A percentile compares a stretch with the other conserved stretches of the same genome.
phyloP scores from a whole-genome alignment of 192 early-diverging fungal species.

The Backusella tarrabulga region DNA sequence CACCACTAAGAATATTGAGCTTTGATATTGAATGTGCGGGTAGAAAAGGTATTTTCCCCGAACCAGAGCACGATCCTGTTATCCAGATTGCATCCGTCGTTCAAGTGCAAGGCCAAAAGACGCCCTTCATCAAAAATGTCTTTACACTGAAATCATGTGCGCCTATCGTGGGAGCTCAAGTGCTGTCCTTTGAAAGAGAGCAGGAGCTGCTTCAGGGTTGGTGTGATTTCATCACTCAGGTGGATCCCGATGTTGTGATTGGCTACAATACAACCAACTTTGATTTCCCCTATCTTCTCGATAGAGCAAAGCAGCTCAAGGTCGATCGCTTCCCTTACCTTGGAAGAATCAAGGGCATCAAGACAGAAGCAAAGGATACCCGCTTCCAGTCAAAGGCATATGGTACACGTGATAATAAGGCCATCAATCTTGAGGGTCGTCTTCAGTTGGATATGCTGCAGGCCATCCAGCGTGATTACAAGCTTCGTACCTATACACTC shows the following conservation, averaged over 20 bases:
- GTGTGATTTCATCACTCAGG: slow-evolving; percentile 82
- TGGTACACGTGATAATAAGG: slow-evolving; percentile 90
- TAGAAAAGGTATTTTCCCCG: slow-evolving; percentile 93
- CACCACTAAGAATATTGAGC: slow-evolving; percentile 90
- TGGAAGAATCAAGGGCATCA: slow-evolving; percentile 60
- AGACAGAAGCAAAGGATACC: slow-evolving; percentile 75
- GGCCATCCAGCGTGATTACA: slow-evolving; percentile 95
- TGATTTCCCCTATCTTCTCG: slow-evolving; percentile 95
- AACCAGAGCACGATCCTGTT: slow-evolving; percentile 86
- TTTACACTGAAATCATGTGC: slow-evolving; percentile 92
- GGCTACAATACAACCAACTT: slow-evolving; percentile 98
- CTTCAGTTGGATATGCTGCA: slow-evolving; percentile 92
- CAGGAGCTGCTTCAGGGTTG: slow-evolving; percentile 76
- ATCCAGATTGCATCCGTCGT: slow-evolving; percentile 98
- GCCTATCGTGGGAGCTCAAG: slow-evolving; percentile 88
- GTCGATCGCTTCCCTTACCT: slow-evolving; percentile 81
- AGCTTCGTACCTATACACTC: slow-evolving; percentile 91
- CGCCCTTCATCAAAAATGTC: slow-evolving; percentile 92
- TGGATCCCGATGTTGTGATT: slow-evolving; percentile 92
- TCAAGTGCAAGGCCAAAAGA: slow-evolving; percentile 83
- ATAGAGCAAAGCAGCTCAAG: slow-evolving; percentile 78
- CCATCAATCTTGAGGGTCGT: slow-evolving; percentile 87
- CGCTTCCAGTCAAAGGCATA: slow-evolving; percentile 92
- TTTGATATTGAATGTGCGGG: slow-evolving; percentile 99
- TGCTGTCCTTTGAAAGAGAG: slow-evolving; percentile 78